Conservation (phyloP, 768 basidiomycete genomes). For the Tricholoma saponaceum region DNA sequence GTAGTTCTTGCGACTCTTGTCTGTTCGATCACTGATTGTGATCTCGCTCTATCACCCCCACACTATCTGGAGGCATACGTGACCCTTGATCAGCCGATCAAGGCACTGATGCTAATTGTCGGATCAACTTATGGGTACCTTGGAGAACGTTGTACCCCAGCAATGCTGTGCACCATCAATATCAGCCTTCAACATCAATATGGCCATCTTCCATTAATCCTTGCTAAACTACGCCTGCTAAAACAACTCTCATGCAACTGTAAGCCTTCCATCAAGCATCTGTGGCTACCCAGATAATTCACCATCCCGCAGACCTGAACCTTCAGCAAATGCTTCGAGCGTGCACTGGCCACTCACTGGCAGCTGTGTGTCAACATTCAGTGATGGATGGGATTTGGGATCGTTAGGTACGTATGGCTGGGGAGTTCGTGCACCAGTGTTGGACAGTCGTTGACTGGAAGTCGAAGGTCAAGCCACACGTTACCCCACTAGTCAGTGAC, state of each 20-base stretch:
- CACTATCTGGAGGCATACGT: background rate
- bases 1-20: background rate
- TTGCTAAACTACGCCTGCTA: background rate
- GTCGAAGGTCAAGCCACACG: too few species aligned
- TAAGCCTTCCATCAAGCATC: background rate
- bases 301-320: background rate
- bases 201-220: too few species aligned
- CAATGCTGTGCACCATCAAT: background rate
- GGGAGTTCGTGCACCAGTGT: too few species aligned
- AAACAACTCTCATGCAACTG: background rate
- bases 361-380: background rate
- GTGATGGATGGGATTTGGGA: too few species aligned
- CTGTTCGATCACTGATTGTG: background rate
- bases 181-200: background rate
- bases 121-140: background rate
- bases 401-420: too few species aligned
- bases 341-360: background rate
- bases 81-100: background rate
- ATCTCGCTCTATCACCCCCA: background rate
- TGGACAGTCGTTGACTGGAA: too few species aligned
- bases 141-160: background rate
- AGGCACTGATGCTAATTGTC: background rate
- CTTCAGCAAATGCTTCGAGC: background rate
- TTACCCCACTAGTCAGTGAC: too few species aligned
- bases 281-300: background rate